Evolutionary conservation across 2,329 filamentous ascomycete species (phyloP), one percentile per base, ranked within the genome.

Genomic region (Furcasterigmium furcatum): DNA sequence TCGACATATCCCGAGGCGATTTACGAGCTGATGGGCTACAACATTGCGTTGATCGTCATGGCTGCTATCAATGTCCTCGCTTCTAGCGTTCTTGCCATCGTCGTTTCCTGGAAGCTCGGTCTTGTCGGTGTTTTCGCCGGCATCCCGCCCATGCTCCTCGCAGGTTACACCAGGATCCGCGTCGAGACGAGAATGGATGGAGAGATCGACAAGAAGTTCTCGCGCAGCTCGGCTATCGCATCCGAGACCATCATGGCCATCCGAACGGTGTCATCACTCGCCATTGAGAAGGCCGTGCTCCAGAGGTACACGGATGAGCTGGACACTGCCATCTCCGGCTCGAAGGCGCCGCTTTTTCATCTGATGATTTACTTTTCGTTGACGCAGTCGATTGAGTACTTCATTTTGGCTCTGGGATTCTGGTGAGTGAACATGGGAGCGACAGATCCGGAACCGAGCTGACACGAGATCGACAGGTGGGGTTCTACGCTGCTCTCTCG

Each of bases 211-310:
- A 59, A 62, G 20, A 56, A 58, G 8, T 71, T 66, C 49, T 50
- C 67, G 12, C 58, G 63, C 12, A 72, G 69, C 34, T 72, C 72
- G 2, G 58, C 64, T 9, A 63, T 73, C 19, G 74, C 74, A 0
- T 65, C 66, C 14, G 74, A 77, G 44, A 65, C 71, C 2, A 62
- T 74, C 7, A 59, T 60, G 2, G 62, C 72, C 1, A 69, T 79
- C 22, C 62, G 70, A 9, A 77, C 73, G 2, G 63, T 73, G 9
- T 59, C 68, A 2, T 65, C 65, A 7, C 56, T 73, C 10, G 60
- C 60, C 1, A 56, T 68, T 4, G 70, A 73, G 50, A 49, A 55
- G 4, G 51, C 56, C 7, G 57, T 71, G 14, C 48, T 64, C 2
- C 25, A 52, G n/a, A 50, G 57, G n/a, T 72, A 72, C 46, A 53